These are phyloP conservation scores for Didymellaceae sp. DNA, from an alignment of 2,329 filamentous ascomycete genomes.

Conservation along the genomic window DNA sequence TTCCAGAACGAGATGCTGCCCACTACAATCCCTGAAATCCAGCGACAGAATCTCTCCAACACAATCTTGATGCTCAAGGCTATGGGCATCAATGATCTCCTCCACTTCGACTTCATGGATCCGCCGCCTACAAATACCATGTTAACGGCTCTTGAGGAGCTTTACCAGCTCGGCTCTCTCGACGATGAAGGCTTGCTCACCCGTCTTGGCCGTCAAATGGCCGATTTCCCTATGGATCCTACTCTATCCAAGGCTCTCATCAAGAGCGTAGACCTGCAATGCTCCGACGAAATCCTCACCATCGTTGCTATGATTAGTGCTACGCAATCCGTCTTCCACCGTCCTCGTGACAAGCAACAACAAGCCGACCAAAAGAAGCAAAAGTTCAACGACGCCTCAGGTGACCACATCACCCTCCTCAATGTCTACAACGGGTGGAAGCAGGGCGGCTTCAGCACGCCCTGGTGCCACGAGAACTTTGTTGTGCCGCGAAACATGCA, in stretches of 20 bases:
- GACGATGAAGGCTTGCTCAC: slow-evolving; percentile 96
- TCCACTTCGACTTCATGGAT: slow-evolving; percentile 99
- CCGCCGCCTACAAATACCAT: slow-evolving; percentile 97
- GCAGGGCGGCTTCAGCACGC: slow-evolving; percentile 76
- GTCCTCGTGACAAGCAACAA: slow-evolving; percentile 95
- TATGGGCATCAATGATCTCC: slow-evolving; percentile 97
- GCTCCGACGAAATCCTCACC: slow-evolving; percentile 90
- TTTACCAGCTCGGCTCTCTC: slow-evolving; percentile 88
- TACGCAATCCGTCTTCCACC: slow-evolving; percentile 85
- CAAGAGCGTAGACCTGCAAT: slow-evolving; percentile 82
- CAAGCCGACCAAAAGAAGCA: slow-evolving; percentile 97
- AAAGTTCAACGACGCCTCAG: slow-evolving; percentile 94
- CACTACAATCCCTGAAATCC: slow-evolving; percentile 94
- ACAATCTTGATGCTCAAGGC: slow-evolving; percentile 98
- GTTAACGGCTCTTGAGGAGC: slow-evolving; percentile 92
- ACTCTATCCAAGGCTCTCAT: slow-evolving; percentile 90
- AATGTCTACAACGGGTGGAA: slow-evolving; percentile 99
- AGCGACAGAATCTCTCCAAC: slow-evolving; percentile 87
- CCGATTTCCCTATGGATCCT: slow-evolving; percentile 98
- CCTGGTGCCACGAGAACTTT: slow-evolving; percentile 98
- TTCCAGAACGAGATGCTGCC: slow-evolving; percentile 98
- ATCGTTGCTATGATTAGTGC: slow-evolving; percentile 77
- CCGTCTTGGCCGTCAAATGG: slow-evolving; percentile 92
- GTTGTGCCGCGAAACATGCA: slow-evolving; percentile 90
- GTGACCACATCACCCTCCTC: slow-evolving; percentile 91